Percentiles rank a stretch among this genome's conserved stretches.
Evolutionary conservation across 2,329 filamentous ascomycete genomes (phyloP).

Genomic region (Fusarium sp.): DNA sequence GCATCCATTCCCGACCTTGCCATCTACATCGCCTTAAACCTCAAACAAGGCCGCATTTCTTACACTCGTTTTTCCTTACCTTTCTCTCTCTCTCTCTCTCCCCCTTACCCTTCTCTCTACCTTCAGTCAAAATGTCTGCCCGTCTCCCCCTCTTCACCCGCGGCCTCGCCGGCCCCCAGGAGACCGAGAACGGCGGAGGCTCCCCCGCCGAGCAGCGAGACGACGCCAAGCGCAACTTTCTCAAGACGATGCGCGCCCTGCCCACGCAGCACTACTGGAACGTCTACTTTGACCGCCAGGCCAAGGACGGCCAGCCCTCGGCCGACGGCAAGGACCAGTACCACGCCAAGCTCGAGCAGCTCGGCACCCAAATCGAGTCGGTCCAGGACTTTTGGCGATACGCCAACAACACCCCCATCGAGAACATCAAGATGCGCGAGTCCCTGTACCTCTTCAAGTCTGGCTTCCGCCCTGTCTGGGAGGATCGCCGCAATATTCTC

Average conservation of each 20-base stretch:
- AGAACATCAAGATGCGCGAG: conserved; percentile 81
- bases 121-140: conserved; percentile 61
- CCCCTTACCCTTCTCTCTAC: background rate
- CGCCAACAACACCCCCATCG: conserved; percentile 83
- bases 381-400: conserved; percentile 89
- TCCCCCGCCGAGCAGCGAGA: conserved; percentile 81
- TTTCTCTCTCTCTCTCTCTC: background rate
- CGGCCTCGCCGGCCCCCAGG: conserved; percentile 71
- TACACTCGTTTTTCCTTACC: conserved; percentile 24
- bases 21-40: background rate
- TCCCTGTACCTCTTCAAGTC: conserved; percentile 84
- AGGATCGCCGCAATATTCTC: conserved; percentile 85
- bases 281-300: conserved; percentile 74
- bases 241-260: conserved; percentile 78
- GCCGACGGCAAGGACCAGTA: conserved; percentile 56
- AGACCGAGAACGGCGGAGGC: conserved; percentile 68
- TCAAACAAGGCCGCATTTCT: conserved; percentile 14
- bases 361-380: conserved; percentile 77
- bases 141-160: conserved; percentile 71
- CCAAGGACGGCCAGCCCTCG: conserved; percentile 46
- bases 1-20: background rate
- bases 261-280: conserved; percentile 86
- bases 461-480: conserved; percentile 82
- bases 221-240: conserved; percentile 85
- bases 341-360: conserved; percentile 69